Evolutionary conservation across 2,329 filamentous ascomycete genomes (phyloP).

Genomic region (Mycosphaerelloides madeirae): DNA sequence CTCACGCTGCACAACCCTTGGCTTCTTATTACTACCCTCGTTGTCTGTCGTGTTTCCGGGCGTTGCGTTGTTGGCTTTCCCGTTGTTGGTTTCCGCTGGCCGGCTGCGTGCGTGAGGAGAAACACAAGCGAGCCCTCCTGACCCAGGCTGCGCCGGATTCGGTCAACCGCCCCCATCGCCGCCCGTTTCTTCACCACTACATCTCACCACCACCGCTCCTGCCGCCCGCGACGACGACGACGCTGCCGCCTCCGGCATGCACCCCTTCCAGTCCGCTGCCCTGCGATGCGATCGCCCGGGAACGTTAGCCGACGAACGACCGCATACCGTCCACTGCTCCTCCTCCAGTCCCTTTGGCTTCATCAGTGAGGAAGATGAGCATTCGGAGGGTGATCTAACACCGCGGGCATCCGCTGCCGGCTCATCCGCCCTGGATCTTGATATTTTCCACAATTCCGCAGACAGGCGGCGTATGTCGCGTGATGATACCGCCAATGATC

Average conservation of each 20-base stretch:
- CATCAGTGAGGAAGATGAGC: constrained; percentile 15
- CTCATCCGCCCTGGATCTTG: not conserved
- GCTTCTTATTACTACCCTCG: not conserved
- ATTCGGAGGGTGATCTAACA: constrained; percentile 13
- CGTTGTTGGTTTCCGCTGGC: not conserved
- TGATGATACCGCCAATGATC: constrained; percentile 27
- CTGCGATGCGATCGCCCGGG: not conserved
- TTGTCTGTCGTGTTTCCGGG: not conserved
- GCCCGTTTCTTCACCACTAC: not conserved
- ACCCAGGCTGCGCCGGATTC: not conserved
- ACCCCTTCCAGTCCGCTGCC: not conserved
- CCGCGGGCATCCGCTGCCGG: constrained; percentile 17
- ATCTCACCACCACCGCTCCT: not conserved
- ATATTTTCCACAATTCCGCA: not conserved
- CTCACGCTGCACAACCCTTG: not conserved
- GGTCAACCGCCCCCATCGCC: not conserved
- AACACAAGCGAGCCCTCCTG: not conserved
- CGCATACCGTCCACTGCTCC: constrained; percentile 24
- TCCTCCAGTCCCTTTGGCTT: constrained; percentile 10
- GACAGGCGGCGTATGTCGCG: constrained; percentile 18
- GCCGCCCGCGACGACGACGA: not conserved
- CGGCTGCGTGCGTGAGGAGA: not conserved
- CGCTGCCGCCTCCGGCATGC: not conserved
- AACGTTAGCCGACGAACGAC: constrained; percentile 10
- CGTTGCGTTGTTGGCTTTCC: not conserved